Evolutionary conservation across 2,329 filamentous ascomycete species (phyloP).

Genomic region (Penicillium freii): DNA sequence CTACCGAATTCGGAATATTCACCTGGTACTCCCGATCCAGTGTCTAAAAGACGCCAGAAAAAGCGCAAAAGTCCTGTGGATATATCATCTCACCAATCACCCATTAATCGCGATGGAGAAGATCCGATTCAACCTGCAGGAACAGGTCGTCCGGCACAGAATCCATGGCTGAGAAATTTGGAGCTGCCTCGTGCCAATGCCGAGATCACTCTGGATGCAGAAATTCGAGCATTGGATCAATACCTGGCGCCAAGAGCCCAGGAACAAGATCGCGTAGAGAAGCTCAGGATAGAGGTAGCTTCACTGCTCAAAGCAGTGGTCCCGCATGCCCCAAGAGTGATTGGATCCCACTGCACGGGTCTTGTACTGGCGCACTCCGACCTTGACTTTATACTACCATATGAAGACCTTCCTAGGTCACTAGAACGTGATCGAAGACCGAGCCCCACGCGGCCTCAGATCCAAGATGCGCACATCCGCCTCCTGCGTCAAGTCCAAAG

Average conservation of each 20-base stretch:
- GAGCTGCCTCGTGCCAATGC: constrained; percentile 26
- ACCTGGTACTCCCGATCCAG: not conserved
- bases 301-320: constrained; percentile 28
- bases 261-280: constrained; percentile 40
- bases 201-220: constrained; percentile 38
- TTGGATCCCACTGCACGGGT: constrained; percentile 56
- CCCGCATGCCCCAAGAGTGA: constrained; percentile 41
- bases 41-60: constrained; percentile 6
- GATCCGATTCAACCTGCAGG: constrained; percentile 15
- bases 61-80: not conserved
- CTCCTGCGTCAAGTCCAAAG: constrained; percentile 26
- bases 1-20: not conserved
- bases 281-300: constrained; percentile 30
- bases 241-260: constrained; percentile 45
- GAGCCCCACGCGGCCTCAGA: constrained; percentile 35
- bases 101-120: not conserved
- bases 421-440: constrained; percentile 28
- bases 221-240: constrained; percentile 47
- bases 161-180: constrained; percentile 34
- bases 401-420: constrained; percentile 27
- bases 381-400: constrained; percentile 51
- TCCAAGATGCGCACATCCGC: constrained; percentile 23
- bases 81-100: not conserved
- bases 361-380: constrained; percentile 54
- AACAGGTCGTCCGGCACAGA: constrained; percentile 19